Conservation (phyloP, 768 basidiomycete species). For the Neoboletus brunneissimus region DNA sequence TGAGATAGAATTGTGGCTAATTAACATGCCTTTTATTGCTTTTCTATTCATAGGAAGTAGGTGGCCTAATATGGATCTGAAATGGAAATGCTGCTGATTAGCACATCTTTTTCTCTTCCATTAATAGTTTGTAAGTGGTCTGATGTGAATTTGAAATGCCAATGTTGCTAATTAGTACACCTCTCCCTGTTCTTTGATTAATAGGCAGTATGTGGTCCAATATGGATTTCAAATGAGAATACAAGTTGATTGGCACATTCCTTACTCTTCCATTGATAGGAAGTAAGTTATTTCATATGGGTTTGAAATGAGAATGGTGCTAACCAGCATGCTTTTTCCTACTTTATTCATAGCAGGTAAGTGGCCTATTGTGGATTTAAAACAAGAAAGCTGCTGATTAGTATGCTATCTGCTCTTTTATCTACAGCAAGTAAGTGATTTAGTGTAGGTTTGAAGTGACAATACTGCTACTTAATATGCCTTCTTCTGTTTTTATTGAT, state of each 20-base stretch:
- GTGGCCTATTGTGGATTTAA: background rate
- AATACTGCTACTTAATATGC: background rate
- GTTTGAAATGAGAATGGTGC: background rate
- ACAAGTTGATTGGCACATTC: rapidly evolving
- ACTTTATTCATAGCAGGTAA: background rate
- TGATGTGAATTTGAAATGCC: background rate
- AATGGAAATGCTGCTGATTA: background rate
- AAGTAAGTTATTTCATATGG: background rate
- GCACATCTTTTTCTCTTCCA: background rate
- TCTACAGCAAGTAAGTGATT: background rate
- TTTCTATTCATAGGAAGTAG: background rate
- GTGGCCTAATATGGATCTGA: background rate
- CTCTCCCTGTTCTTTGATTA: background rate
- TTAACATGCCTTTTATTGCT: background rate
- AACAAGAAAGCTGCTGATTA: background rate
- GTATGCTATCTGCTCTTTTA: background rate
- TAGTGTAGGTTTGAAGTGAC: background rate
- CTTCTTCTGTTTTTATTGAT: background rate
- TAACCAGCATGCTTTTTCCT: background rate
- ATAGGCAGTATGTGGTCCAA: background rate
- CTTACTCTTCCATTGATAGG: background rate
- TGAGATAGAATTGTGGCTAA: background rate
- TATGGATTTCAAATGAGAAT: background rate
- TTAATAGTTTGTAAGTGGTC: background rate
- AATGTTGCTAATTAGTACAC: background rate